These are phyloP conservation scores for Syncephalastrum racemosum DNA, from an alignment of 371 early-diverging fungal species.

Conservation along the genomic window DNA sequence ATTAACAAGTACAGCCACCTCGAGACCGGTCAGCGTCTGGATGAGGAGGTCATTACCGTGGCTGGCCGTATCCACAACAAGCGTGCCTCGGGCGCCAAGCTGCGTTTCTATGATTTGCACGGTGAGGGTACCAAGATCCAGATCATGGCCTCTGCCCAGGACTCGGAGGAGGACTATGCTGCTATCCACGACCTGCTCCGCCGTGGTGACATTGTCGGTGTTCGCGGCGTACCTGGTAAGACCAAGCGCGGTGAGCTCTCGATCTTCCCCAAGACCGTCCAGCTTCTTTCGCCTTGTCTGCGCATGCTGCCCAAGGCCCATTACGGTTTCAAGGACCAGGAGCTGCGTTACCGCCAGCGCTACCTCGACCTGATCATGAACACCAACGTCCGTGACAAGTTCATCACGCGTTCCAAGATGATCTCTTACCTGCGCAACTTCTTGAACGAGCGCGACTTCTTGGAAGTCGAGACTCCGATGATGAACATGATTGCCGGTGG, in stretches of 20 bases:
- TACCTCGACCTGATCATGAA: conserved; percentile 99
- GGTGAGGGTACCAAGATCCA: conserved; percentile 94
- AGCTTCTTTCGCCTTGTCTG: conserved; percentile 94
- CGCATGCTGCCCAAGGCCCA: conserved; percentile 96
- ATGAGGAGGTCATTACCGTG: conserved; percentile 71
- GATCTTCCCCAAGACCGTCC: conserved; percentile 89
- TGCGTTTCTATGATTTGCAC: conserved; percentile 96
- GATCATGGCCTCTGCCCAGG: conserved; percentile 87
- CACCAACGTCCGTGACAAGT: conserved; percentile 91
- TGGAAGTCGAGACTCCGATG: conserved; percentile 99
- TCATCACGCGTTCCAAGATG: conserved; percentile 89
- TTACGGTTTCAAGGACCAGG: conserved; percentile 97
- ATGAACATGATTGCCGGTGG: conserved; percentile 99
- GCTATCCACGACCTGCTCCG: conserved; percentile 80
- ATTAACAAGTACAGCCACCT: conserved; percentile 80
- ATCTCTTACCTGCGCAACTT: conserved; percentile 95
- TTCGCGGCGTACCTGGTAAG: conserved; percentile 90
- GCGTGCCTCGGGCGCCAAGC: conserved; percentile 86
- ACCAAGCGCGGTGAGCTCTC: conserved; percentile 97
- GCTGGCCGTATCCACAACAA: conserved; percentile 91
- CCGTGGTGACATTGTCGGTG: conserved; percentile 99
- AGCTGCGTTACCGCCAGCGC: conserved; percentile 97
- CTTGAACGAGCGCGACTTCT: conserved; percentile 92
- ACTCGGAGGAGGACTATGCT: conserved; percentile 76
- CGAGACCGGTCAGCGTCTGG: conserved; percentile 71